Evolutionary conservation across 495 filamentous ascomycete genomes (phyloP).

Genomic region (Daldinia vernicosa): DNA sequence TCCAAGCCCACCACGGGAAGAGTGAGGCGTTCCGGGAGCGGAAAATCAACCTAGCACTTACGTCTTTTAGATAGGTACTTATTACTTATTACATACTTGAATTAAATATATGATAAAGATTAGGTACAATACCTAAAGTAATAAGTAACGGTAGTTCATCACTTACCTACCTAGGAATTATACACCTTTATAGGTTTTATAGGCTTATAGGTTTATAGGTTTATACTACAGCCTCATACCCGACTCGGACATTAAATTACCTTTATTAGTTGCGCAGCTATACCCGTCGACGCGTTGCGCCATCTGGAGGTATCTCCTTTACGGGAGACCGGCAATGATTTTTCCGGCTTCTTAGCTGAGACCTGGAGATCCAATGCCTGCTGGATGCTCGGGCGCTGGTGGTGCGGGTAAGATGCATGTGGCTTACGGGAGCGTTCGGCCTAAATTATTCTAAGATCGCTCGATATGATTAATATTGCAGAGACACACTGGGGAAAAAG

Average conservation of each 20-base stretch:
- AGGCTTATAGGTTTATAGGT: too few relatives aligned
- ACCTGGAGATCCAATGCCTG: background rate
- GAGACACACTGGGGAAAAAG: constrained; percentile 26
- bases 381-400: background rate
- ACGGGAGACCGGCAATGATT: constrained; percentile 1
- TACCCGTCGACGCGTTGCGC: background rate
- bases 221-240: constrained; percentile 1
- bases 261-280: background rate
- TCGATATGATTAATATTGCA: constrained; percentile 5
- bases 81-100: background rate
- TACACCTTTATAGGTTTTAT: background rate
- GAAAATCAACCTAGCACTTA: constrained; percentile 1
- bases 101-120: background rate
- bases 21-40: constrained; percentile 1
- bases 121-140: too few relatives aligned
- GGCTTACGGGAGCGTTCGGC: constrained; percentile 32
- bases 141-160: background rate
- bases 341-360: constrained; percentile 26
- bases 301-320: background rate
- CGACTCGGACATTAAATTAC: constrained; percentile 1
- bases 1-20: background rate
- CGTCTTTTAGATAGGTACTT: background rate
- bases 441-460: constrained; percentile 32
- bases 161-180: background rate
- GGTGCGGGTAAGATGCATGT: constrained; percentile 13